Base-by-base conservation (phyloP, 2,329 filamentous ascomycete genomes). In the Phyllosticta citriasiana region DNA sequence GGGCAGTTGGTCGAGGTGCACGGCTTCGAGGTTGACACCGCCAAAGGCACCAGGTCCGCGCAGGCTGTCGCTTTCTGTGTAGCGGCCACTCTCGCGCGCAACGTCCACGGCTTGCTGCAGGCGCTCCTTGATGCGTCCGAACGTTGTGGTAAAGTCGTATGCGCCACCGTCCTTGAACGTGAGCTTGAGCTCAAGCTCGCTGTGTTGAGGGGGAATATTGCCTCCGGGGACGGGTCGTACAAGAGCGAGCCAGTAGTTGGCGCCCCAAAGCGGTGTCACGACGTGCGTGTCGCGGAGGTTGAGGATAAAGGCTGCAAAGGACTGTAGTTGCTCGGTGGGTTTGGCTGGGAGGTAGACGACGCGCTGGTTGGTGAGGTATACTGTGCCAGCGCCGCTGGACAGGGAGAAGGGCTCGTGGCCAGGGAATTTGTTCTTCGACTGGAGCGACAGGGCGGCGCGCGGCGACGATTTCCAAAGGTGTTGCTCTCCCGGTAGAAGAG, bases 161-260 rank as follows among this genome's bases (percentile, higher is more conserved):
- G 92, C 92, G n/a, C 93, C 93, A 53, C 93, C 93, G 64, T 97
- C 92, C 71, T 91, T 92, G 79, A 97, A 97, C 24, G 87, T 91
- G 68, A 97, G 82, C 72, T 89, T 91, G 66, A 96, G 74, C 68
- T 94, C 90, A 53, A 96, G 80, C 27, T 86, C 84, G 19, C 87
- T 82, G 64, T 90, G 82, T 24, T 87, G 82, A 4, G 87, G 76
- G 0, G 92, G 89, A 57, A 97, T 89, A 57, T 90, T 89, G 47
- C 94, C 94, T 40, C 89, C 89, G 0, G 87, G 78, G 25, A 96
- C 89, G 1, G 93, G 91, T 67, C 88, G 87, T 62, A 95, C 85
- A 53, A 87, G 78, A 25, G 88, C 88, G 61, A 85, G 85, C 92
- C 92, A 97, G 66, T 89, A 88, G 79, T 96, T 97, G 4, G 91